Percentiles rank a stretch among this genome's conserved stretches.
Evolutionary conservation across 202 grass and related monocot genomes (phyloP).

Genomic region (Musa balbisiana): DNA sequence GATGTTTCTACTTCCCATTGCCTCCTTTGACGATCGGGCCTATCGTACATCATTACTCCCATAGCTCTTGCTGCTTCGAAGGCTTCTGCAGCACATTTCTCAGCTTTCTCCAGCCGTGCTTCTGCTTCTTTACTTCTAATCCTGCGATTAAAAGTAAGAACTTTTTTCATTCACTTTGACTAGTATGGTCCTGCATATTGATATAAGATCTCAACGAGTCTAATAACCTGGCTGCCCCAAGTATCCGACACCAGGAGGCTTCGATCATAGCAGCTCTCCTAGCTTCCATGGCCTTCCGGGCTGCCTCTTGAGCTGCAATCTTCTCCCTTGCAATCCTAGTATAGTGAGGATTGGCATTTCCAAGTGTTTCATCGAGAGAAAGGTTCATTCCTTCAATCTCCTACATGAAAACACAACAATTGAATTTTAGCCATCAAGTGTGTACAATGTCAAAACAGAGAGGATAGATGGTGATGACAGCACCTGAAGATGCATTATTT

Average conservation of each 20-base stretch:
- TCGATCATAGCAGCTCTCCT: conserved; percentile 86
- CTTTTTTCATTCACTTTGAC: neutral
- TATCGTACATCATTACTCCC: conserved; percentile 98
- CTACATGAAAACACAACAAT: conserved; percentile 28
- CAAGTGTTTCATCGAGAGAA: conserved; percentile 67
- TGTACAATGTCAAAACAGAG: conserved; percentile 4
- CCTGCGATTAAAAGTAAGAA: conserved; percentile 23
- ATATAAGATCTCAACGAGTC: no score
- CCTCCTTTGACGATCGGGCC: conserved; percentile 45
- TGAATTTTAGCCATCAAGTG: neutral
- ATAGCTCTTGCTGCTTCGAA: conserved; percentile 72
- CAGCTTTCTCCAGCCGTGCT: conserved; percentile 50
- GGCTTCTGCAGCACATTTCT: conserved; percentile 47
- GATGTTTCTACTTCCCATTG: conserved; percentile 65
- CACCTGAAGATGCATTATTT: conserved; percentile 89
- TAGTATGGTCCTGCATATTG: neutral
- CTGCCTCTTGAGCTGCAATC: conserved; percentile 76
- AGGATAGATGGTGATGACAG: neutral
- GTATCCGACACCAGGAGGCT: conserved; percentile 89
- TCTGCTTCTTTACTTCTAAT: conserved; percentile 58
- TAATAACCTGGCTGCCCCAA: conserved; percentile 77
- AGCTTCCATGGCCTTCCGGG: conserved; percentile 71
- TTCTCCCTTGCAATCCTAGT: conserved; percentile 88
- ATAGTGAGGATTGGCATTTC: conserved; percentile 76
- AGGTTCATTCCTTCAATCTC: conserved; percentile 72